These are phyloP conservation scores for Pistacia vera DNA, from an alignment of 345 rosid genomes.

Conservation along the genomic window DNA sequence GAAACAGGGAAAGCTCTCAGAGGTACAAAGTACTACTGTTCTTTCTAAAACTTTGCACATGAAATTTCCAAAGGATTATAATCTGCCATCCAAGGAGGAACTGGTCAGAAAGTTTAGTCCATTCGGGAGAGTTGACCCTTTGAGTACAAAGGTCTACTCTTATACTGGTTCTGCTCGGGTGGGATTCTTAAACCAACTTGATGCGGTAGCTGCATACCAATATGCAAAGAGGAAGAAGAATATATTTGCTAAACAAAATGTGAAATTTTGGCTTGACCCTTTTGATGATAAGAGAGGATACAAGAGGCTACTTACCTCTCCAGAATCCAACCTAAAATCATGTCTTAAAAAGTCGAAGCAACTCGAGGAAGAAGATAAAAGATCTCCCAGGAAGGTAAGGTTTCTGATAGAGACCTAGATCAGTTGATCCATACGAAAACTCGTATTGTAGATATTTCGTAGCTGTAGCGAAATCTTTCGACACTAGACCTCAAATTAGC, in stretches of 20 bases:
- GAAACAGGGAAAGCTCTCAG: constrained; percentile 11
- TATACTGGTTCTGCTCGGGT: constrained; percentile 28
- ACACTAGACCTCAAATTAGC: background rate
- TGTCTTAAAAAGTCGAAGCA: constrained; percentile 23
- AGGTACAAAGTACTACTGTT: background rate
- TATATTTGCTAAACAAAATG: constrained; percentile 19
- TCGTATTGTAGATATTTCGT: background rate
- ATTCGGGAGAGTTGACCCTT: constrained; percentile 29
- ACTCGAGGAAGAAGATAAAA: constrained; percentile 13
- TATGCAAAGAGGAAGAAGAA: constrained; percentile 34
- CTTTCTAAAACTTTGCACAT: constrained; percentile 25
- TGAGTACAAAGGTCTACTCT: constrained; percentile 25
- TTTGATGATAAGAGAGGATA: constrained; percentile 13
- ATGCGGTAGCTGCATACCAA: constrained; percentile 33
- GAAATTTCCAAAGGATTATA: constrained; percentile 30
- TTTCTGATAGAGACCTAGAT: constrained; percentile 23
- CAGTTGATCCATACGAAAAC: background rate
- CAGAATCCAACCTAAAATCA: constrained; percentile 17
- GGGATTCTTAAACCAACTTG: constrained; percentile 28
- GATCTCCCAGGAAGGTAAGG: constrained; percentile 19
- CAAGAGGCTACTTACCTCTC: background rate
- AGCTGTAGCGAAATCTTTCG: background rate
- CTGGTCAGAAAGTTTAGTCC: constrained; percentile 28
- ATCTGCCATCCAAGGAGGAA: constrained; percentile 31
- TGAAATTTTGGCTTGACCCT: constrained; percentile 32